A percentile compares a stretch with the other conserved stretches of the same genome.
Evolutionary conservation across 2,329 filamentous ascomycete genomes (phyloP).

Genomic region (Pleomassaria siparia): DNA sequence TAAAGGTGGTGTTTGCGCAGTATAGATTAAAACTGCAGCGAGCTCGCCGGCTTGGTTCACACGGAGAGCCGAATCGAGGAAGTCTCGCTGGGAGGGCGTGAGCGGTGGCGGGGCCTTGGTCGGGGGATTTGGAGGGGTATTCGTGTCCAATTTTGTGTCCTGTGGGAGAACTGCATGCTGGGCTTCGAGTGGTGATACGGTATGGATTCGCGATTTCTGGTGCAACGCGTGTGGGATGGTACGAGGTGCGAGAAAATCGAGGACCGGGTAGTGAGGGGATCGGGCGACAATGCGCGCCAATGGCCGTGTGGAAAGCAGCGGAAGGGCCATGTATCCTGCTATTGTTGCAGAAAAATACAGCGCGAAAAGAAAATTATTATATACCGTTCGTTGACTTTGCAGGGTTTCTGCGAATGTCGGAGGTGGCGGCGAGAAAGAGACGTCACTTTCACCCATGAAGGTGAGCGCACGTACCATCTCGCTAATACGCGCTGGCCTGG

Average conservation of each 20-base stretch:
- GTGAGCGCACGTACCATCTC: not conserved
- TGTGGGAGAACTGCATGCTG: not conserved
- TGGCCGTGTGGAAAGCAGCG: slow-evolving; percentile 16
- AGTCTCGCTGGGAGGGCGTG: slow-evolving; percentile 33
- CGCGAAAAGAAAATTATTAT: not conserved
- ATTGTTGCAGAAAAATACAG: slow-evolving; percentile 4
- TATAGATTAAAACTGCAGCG: slow-evolving; percentile 94
- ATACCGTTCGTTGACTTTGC: no score
- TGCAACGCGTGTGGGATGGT: slow-evolving; percentile 7
- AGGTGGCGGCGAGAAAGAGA: not conserved
- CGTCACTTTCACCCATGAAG: no score
- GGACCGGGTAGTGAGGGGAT: slow-evolving; percentile 11
- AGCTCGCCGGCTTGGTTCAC: slow-evolving; percentile 98
- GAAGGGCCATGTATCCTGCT: slow-evolving; percentile 16
- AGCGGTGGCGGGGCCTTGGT: slow-evolving; percentile 18
- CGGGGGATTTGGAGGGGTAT: slow-evolving; percentile 10
- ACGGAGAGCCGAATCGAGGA: slow-evolving; percentile 61
- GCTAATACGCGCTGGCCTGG: not conserved
- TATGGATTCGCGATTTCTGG: slow-evolving; percentile 3
- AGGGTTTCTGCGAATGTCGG: not conserved
- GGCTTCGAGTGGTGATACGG: not conserved
- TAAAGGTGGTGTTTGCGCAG: slow-evolving; percentile 80
- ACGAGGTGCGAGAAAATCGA: slow-evolving; percentile 33
- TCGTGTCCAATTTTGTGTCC: no score
- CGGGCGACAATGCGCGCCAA: slow-evolving; percentile 18